Base-by-base conservation (phyloP, 352 stramenopile species). In the Phytophthora kernoviae region DNA sequence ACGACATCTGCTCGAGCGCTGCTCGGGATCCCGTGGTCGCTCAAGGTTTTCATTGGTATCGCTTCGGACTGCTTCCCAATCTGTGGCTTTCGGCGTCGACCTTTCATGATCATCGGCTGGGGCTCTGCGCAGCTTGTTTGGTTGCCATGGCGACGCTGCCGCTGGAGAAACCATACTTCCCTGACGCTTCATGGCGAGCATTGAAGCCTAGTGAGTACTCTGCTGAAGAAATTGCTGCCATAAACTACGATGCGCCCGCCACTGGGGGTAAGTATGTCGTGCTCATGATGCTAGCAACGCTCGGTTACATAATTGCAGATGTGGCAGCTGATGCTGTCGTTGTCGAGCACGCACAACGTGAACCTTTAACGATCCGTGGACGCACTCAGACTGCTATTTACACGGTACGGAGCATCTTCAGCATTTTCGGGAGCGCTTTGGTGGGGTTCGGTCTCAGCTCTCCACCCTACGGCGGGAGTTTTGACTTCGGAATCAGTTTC, bases 41-140 rank as follows among this genome's bases (percentile, higher is more conserved):
- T 83, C 55, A 88, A 89, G 37, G 73, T 88, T 40, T 80, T 91
- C 46, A 81, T 81, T 32, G 82, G 80, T 12, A 85, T 91, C 27
- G 9, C 81, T 0, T 87, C 79, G 11, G 79, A 90, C 41, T 85
- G 73, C 20, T 80, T 90, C 49, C 78, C 79, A 15, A 77, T 89
- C 48, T 76, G 53, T 36, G 79, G 79, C 0, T 87, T 68, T 50
- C 77, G 79, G 17, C 77, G 79, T 70, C 79, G 77, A 20, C 76
- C 79, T 9, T 84, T 73, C 58, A 87, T 89, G 70, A 65, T 84
- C 43, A 62, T 89, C 24, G 79, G 77, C 24, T 89, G 79, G 79
- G 9, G 5, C 32, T 86, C 9, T 88, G 68, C 33, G 46, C 65
- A 7, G 15, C 69, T 1, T 80, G 70, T 44, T 68, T 87, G 1